A percentile compares a stretch with the other conserved stretches of the same genome.
Evolutionary conservation across 169 alveolate species (phyloP).

Genomic region (Eimeria necatrix): DNA sequence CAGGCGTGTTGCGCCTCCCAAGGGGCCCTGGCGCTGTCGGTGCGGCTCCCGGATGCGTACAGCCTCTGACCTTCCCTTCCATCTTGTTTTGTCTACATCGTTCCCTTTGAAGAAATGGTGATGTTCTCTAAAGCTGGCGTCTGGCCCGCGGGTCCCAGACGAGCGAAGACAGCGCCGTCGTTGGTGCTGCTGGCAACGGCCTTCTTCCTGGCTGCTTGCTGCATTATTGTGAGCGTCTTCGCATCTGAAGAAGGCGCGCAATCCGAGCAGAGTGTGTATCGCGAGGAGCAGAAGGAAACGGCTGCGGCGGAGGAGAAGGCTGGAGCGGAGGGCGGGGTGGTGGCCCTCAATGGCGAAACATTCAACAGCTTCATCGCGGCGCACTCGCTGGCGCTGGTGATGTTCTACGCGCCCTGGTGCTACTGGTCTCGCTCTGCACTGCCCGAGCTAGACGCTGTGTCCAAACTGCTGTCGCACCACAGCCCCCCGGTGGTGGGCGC

Average conservation of each 20-base stretch:
- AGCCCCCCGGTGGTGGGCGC: conserved; percentile 76
- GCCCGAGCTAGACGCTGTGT: conserved; percentile 77
- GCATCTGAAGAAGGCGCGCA: conserved; percentile 29
- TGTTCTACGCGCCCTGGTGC: conserved; percentile 83
- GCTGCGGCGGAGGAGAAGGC: conserved; percentile 47
- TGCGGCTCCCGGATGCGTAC: conserved; percentile 42
- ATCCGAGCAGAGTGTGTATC: conserved; percentile 25
- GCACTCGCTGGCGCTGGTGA: conserved; percentile 63
- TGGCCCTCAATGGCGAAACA: background rate
- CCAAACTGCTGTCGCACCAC: conserved; percentile 73
- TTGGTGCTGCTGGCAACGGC: conserved; percentile 1
- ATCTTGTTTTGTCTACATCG: background rate
- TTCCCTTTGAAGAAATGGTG: conserved; percentile 18
- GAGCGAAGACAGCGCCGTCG: conserved; percentile 20
- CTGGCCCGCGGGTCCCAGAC: conserved; percentile 17
- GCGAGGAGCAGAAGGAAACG: conserved; percentile 39
- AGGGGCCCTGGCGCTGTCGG: conserved; percentile 45
- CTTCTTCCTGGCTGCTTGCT: background rate
- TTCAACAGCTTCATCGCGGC: conserved; percentile 53
- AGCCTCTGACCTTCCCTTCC: conserved; percentile 25
- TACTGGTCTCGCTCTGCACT: conserved; percentile 78
- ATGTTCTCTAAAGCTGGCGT: background rate
- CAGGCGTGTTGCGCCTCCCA: background rate
- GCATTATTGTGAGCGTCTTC: background rate
- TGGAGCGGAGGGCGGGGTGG: conserved; percentile 69